Evolutionary conservation across 176 grass and related monocot species (phyloP).

Genomic region (Tillandsia leiboldiana): DNA sequence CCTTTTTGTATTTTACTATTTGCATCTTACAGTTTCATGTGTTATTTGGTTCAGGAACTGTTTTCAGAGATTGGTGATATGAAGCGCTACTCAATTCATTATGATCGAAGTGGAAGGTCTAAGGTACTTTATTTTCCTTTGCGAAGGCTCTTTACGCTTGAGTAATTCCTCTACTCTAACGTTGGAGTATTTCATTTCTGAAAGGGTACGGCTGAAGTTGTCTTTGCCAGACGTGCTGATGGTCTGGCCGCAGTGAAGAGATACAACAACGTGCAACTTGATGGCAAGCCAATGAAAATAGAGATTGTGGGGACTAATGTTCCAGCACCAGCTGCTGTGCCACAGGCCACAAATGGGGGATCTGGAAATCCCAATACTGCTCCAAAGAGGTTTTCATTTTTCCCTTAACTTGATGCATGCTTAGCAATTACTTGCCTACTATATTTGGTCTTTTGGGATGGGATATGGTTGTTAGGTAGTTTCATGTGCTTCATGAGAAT

Average conservation of each 20-base stretch:
- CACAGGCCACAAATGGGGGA: slow-evolving; percentile 33
- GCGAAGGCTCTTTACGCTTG: slow-evolving; percentile 2
- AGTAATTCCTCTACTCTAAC: not conserved
- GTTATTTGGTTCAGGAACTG: slow-evolving; percentile 45
- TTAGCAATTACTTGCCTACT: not conserved
- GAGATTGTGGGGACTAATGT: slow-evolving; percentile 82
- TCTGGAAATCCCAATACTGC: slow-evolving; percentile 14
- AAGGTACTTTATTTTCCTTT: slow-evolving; percentile 40
- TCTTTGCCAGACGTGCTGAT: slow-evolving; percentile 78
- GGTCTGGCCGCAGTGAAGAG: slow-evolving; percentile 64
- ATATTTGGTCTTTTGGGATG: not conserved
- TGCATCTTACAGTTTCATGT: not conserved
- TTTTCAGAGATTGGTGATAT: slow-evolving; percentile 92
- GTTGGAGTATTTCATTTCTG: slow-evolving; percentile 5
- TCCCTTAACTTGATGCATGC: not conserved
- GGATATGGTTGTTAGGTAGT: too few relatives aligned
- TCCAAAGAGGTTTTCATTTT: slow-evolving; percentile 47
- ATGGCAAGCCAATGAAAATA: slow-evolving; percentile 98
- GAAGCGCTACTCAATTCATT: slow-evolving; percentile 62
- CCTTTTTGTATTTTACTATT: not conserved
- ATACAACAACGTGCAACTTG: slow-evolving; percentile 96
- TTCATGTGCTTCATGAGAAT: too few relatives aligned
- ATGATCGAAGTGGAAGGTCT: slow-evolving; percentile 85
- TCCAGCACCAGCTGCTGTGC: slow-evolving; percentile 37
- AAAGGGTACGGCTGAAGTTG: slow-evolving; percentile 86